Percentiles rank a stretch among this genome's conserved stretches.
Conservation (phyloP, 257 asterid genomes). For the Craterostigma plantagineum region DNA sequence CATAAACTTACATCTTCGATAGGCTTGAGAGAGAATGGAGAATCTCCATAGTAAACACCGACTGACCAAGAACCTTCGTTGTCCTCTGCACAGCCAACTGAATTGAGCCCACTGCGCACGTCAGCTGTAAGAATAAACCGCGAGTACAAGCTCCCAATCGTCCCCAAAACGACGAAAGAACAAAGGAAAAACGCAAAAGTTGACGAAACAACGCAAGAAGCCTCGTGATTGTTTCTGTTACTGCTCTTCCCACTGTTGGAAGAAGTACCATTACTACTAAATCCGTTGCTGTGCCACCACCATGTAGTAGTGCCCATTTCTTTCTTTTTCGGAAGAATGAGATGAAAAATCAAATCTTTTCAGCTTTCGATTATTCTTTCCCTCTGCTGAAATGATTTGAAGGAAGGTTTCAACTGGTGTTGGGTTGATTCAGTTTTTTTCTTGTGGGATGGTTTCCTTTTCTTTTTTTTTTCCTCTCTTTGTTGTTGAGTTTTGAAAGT, state of each 20-base stretch:
- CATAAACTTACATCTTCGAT: constrained; percentile 54
- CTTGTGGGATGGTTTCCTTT: no score
- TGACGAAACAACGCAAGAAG: constrained; percentile 15
- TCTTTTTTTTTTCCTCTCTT: no score
- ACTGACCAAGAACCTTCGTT: constrained; percentile 90
- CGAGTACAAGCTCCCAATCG: constrained; percentile 48
- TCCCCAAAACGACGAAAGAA: constrained; percentile 46
- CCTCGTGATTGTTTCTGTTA: constrained; percentile 10
- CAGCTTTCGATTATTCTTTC: no score
- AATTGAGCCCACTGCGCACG: constrained; percentile 32
- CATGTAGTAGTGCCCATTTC: neutral
- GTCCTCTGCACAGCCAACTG: constrained; percentile 53
- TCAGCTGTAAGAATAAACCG: constrained; percentile 39
- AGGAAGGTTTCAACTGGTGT: no score
- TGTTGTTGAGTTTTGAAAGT: no score
- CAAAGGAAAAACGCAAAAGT: constrained; percentile 42
- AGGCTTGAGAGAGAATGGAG: constrained; percentile 85
- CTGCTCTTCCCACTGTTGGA: neutral
- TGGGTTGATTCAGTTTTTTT: no score
- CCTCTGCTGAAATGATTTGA: no score
- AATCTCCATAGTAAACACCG: constrained; percentile 79
- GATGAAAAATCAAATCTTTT: no score
- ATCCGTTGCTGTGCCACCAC: neutral
- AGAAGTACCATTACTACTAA: no score
- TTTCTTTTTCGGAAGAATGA: no score